A percentile compares a stretch with the other conserved stretches of the same genome.
phyloP scores from a whole-genome alignment of 768 basidiomycete species.

The Coprinopsis marcescibilis region DNA sequence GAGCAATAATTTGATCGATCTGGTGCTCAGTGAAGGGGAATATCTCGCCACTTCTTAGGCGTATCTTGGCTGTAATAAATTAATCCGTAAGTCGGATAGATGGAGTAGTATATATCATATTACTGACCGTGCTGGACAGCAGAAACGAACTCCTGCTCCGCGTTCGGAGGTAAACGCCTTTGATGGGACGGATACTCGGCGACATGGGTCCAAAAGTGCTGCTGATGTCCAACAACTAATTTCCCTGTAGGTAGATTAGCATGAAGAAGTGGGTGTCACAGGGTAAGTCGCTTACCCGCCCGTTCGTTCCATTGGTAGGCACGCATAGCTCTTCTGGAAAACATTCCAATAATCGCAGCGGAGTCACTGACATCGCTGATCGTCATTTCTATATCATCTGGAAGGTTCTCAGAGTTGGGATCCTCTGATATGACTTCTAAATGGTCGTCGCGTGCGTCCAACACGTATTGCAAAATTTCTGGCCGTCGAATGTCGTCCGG shows the following conservation, averaged over 20 bases:
- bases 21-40: slow-evolving; percentile 33
- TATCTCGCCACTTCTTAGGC: slow-evolving; percentile 23
- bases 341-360: slow-evolving; percentile 32
- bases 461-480: slow-evolving; percentile 25
- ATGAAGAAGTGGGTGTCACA: not conserved
- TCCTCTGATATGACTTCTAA: slow-evolving; percentile 28
- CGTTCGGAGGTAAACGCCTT: slow-evolving; percentile 26
- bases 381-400: slow-evolving; percentile 35
- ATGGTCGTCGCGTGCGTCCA: slow-evolving; percentile 32
- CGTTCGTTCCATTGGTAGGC: slow-evolving; percentile 34
- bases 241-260: not conserved
- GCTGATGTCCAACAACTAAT: slow-evolving; percentile 23
- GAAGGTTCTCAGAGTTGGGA: slow-evolving; percentile 23
- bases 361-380: slow-evolving; percentile 31
- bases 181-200: slow-evolving; percentile 40
- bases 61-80: slow-evolving; percentile 16
- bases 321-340: slow-evolving; percentile 25
- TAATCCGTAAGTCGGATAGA: not conserved
- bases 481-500: slow-evolving; percentile 34
- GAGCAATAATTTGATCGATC: slow-evolving; percentile 32
- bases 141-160: slow-evolving; percentile 29
- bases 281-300: slow-evolving; percentile 19
- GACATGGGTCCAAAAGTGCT: slow-evolving; percentile 37
- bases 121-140: slow-evolving; percentile 28
- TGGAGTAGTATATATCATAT: not conserved